Base-by-base conservation (phyloP, 495 filamentous ascomycete species). In the Trichoderma virens region DNA sequence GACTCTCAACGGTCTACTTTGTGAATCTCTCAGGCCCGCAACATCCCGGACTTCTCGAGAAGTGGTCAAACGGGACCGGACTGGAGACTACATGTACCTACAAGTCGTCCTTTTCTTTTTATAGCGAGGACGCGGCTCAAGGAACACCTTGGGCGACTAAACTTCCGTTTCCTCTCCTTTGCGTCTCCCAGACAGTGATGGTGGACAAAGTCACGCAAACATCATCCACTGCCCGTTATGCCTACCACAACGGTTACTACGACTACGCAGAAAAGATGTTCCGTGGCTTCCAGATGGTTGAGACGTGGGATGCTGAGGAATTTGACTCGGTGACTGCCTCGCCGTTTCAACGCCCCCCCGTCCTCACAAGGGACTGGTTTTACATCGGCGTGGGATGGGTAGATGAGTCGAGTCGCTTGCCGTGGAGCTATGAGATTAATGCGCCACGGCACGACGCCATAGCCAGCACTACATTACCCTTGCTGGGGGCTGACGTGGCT, bases 241-340 rank as follows among this genome's bases (percentile, higher is more conserved):
- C 45, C 14, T 79, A 79, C 60, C 73, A 75, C 65, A 27, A 77
- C 60, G 76, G 76, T 0, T 77, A 64, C 51, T 79, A 69, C 64
- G 76, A 78, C 62, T 61, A 63, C 14, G 6, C 51, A 0, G 76
- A 78, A 28, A 23, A 72, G 18, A 71, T 77, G 61, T 78, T 78
- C 35, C 65, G 69, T 0, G 76, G 76, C 8, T 79, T 79, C 63
- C 72, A 62, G 0, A 51, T 61, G 38, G 67, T 63, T 6, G 64
- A 65, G 28, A 2, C 16, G n/a, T 63, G 60, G 64, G n/a, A 62
- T 32, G 20, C 65, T 16, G 56, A 62, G 1, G 72, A 78, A 60
- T 25, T 66, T 9, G 70, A 71, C 0, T 67, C 47, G 18, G 7
- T 6, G 47, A 35, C n/a, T n/a, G n/a, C n/a, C n/a, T n/a, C n/a